These are phyloP conservation scores for Lyophyllum shimeji DNA, from an alignment of 768 basidiomycete species.

Conservation along the genomic window DNA sequence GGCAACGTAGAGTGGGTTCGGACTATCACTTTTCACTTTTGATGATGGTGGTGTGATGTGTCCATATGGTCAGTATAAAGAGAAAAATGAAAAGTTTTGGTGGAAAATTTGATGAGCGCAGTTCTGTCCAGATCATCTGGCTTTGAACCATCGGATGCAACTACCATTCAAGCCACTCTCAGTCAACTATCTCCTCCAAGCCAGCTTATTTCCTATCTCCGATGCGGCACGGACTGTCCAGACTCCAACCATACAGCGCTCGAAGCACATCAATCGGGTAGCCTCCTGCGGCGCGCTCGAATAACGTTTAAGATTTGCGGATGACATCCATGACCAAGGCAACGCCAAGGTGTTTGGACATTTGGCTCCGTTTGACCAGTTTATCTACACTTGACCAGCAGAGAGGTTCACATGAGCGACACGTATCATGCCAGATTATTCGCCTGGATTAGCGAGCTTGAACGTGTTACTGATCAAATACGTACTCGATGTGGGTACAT, in stretches of 20 bases:
- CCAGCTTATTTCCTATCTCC: slow-evolving; percentile 17
- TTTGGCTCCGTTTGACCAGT: not conserved
- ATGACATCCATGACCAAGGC: slow-evolving; percentile 8
- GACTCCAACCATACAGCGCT: not conserved
- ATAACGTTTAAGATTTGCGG: slow-evolving; percentile 11
- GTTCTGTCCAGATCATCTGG: slow-evolving; percentile 7
- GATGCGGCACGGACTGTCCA: slow-evolving; percentile 1
- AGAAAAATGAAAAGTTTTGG: no score
- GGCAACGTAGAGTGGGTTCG: no score
- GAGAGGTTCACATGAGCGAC: not conserved
- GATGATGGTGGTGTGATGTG: no score
- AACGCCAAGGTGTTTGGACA: slow-evolving; percentile 8
- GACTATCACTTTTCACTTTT: no score
- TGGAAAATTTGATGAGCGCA: not conserved
- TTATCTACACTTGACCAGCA: no score
- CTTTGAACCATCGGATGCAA: not conserved
- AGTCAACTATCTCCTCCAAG: not conserved
- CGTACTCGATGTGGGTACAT: slow-evolving; percentile 5
- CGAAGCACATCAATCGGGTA: slow-evolving; percentile 15
- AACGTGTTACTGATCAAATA: slow-evolving; percentile 12
- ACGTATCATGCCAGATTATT: slow-evolving; percentile 1
- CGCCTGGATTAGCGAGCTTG: not conserved
- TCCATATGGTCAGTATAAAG: no score
- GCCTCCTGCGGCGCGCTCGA: slow-evolving; percentile 13
- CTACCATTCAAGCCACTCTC: not conserved